Evolutionary conservation across 208 protist genomes (phyloP).

Genomic region (Trypanosoma lewisi): DNA sequence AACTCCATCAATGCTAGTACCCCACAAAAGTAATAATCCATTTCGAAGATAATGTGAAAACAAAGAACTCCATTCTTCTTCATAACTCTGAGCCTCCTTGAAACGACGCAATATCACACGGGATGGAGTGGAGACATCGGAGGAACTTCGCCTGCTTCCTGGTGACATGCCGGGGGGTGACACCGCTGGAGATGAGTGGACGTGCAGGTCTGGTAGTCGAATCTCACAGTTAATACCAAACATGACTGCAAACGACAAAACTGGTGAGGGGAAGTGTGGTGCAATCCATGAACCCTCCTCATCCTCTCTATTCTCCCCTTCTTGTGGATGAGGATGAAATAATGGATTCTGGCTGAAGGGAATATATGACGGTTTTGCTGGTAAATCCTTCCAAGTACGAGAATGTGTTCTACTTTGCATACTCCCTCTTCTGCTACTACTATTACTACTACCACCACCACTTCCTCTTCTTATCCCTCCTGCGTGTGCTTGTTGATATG

Average conservation of each 20-base stretch:
- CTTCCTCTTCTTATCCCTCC: too few relatives aligned
- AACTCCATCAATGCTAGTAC: background rate
- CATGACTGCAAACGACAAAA: conserved; percentile 43
- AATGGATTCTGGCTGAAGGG: conserved; percentile 58
- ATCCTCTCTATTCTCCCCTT: background rate
- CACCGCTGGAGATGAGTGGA: background rate
- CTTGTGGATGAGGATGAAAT: conserved; percentile 26
- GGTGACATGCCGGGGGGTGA: too few relatives aligned
- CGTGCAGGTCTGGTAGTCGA: conserved; percentile 27
- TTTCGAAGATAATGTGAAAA: conserved; percentile 22
- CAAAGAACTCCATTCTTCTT: conserved; percentile 14
- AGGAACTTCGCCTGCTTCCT: too few relatives aligned
- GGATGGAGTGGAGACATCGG: too few relatives aligned
- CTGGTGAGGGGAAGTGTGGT: conserved; percentile 57
- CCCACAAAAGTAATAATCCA: conserved; percentile 21
- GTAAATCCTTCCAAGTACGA: conserved; percentile 41
- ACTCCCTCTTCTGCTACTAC: background rate
- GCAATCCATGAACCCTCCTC: conserved; percentile 18
- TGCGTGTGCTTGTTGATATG: too few relatives aligned
- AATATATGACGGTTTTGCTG: conserved; percentile 37
- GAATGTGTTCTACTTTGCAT: background rate
- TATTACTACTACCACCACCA: too few relatives aligned
- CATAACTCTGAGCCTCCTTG: conserved; percentile 3
- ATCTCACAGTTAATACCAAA: conserved; percentile 64
- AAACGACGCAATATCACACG: conserved; percentile 5